Evolutionary conservation across 192 early-diverging fungal genomes (phyloP).

Genomic region (Coemansia pectinata): DNA sequence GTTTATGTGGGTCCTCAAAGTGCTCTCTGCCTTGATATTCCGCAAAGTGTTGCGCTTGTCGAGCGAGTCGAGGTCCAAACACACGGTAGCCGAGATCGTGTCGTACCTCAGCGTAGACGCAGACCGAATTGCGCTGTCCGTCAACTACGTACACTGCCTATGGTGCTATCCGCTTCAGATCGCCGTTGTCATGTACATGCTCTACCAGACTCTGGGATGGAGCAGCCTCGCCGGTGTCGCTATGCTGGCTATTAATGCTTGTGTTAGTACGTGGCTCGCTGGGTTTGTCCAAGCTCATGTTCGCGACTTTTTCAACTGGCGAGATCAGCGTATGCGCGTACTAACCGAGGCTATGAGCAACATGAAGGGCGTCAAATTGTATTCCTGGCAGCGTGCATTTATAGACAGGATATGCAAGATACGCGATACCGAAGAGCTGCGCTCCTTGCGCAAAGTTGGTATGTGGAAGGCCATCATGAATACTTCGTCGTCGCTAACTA

Average conservation of each 20-base stretch:
- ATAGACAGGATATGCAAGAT: conserved; percentile 61
- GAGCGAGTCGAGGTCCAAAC: conserved; percentile 59
- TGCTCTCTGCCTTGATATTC: conserved; percentile 17
- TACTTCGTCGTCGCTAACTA: conserved; percentile 80
- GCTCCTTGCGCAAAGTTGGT: conserved; percentile 73
- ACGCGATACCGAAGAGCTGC: conserved; percentile 74
- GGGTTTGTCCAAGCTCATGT: conserved; percentile 14
- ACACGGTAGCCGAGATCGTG: conserved; percentile 76
- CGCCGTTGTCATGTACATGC: conserved; percentile 12
- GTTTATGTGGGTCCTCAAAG: conserved; percentile 68
- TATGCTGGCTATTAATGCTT: conserved; percentile 1
- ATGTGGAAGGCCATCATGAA: conserved; percentile 65
- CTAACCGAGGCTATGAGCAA: conserved; percentile 56
- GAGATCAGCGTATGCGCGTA: conserved; percentile 61
- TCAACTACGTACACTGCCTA: conserved; percentile 42
- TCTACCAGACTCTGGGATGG: conserved; percentile 22
- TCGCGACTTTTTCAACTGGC: conserved; percentile 42
- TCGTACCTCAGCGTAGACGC: conserved; percentile 66
- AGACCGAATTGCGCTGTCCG: conserved; percentile 1
- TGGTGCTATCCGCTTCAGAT: conserved; percentile 21
- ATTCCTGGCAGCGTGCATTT: conserved; percentile 60
- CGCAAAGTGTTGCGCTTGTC: conserved; percentile 21
- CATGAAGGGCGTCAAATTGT: conserved; percentile 64
- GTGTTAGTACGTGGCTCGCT: conserved; percentile 60
- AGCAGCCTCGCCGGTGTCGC: conserved; percentile 9